A percentile compares a stretch with the other conserved stretches of the same genome.
These are phyloP conservation scores for Protomyces gravidus DNA, from an alignment of 1,139 yeast species.

Conservation along the genomic window DNA sequence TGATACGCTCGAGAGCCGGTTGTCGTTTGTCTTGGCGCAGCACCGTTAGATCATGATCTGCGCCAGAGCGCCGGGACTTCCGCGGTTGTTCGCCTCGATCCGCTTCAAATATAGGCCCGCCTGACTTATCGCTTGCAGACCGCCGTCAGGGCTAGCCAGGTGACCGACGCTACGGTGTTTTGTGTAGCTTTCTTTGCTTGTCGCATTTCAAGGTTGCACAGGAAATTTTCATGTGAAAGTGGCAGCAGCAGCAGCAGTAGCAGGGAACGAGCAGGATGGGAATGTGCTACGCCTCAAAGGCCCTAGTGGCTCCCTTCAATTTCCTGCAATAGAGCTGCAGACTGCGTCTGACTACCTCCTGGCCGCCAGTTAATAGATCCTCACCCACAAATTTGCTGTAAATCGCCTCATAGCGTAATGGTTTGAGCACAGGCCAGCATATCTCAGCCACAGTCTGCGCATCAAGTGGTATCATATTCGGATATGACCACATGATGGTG, in stretches of 20 bases:
- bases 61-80: too few relatives aligned
- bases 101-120: too few relatives aligned
- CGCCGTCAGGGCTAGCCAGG: too few relatives aligned
- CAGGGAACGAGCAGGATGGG: neutral
- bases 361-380: neutral
- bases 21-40: too few relatives aligned
- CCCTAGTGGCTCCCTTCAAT: neutral
- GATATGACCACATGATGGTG: constrained; percentile 36
- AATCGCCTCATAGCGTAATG: neutral
- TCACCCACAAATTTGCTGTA: constrained; percentile 1
- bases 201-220: too few relatives aligned
- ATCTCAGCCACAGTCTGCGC: neutral
- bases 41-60: too few relatives aligned
- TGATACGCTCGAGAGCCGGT: too few relatives aligned
- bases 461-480: constrained; percentile 35
- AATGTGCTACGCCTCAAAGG: neutral
- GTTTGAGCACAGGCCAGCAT: neutral
- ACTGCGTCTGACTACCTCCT: neutral
- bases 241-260: neutral
- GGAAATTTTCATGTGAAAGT: neutral
- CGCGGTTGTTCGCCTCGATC: too few relatives aligned
- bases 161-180: too few relatives aligned
- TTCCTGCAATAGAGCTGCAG: neutral
- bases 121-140: too few relatives aligned
- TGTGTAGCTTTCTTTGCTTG: too few relatives aligned